phyloP scores from a whole-genome alignment of 1,284 basidiomycete species.

The Ustilago tritici region DNA sequence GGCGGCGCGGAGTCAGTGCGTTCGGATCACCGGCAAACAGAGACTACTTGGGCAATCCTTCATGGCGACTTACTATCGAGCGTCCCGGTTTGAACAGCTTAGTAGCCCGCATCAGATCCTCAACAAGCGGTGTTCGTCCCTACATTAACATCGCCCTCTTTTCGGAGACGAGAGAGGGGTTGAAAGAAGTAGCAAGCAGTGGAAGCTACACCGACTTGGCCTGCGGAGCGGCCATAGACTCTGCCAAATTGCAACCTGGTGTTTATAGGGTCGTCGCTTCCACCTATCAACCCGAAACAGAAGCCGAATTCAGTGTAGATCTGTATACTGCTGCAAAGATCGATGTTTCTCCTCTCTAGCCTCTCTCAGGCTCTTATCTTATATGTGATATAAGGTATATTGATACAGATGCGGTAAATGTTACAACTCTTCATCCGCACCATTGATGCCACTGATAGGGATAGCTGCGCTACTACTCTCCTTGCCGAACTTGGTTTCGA shows the following conservation, averaged over 20 bases:
- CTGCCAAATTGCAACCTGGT: slow-evolving; percentile 17
- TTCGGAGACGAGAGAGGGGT: background rate
- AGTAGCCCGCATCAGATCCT: slow-evolving; percentile 10
- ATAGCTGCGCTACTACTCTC: background rate
- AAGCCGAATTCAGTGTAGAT: slow-evolving; percentile 39
- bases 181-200: slow-evolving; percentile 27
- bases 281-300: slow-evolving; percentile 28
- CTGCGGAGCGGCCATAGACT: slow-evolving; percentile 38
- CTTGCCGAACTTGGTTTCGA: slow-evolving; percentile 11
- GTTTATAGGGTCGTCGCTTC: slow-evolving; percentile 39
- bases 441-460: background rate
- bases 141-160: slow-evolving; percentile 42
- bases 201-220: slow-evolving; percentile 44
- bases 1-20: slow-evolving; percentile 74
- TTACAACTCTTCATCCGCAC: background rate
- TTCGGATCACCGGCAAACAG: slow-evolving; percentile 78
- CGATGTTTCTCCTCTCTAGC: slow-evolving; percentile 12
- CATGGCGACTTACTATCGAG: slow-evolving; percentile 73
- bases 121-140: slow-evolving; percentile 8
- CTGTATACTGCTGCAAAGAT: slow-evolving; percentile 38
- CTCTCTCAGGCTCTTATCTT: background rate
- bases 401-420: background rate
- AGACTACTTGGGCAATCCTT: slow-evolving; percentile 78
- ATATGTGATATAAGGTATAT: background rate
- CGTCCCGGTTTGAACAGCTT: slow-evolving; percentile 5